Base-by-base conservation (phyloP, 1,284 basidiomycete genomes). In the Sporisorium exsertum region DNA sequence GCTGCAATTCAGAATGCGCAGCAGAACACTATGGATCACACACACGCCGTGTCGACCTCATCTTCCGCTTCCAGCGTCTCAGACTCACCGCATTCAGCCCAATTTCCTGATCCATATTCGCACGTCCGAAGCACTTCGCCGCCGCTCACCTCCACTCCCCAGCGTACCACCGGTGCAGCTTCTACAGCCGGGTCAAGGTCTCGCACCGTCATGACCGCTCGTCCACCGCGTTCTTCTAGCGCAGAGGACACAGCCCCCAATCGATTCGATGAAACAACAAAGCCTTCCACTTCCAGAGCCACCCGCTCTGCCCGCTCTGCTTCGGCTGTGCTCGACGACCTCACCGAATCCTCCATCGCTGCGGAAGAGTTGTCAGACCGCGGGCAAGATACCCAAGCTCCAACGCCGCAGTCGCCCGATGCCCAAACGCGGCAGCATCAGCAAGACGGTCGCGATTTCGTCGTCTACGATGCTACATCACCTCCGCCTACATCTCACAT, bases 131-230 rank as follows among this genome's bases (percentile, higher is more conserved):
- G 64, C 29, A 55, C 60, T 2, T 72, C 69, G 6, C 74, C 74
- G 18, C 74, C 74, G 22, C 74, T 77, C 27, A 77, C 74, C 1
- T 77, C 74, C 12, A 77, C 74, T 3, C 74, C 74, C 5, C 69
- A 72, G 42, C 61, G 69, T 16, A 60, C 65, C 3, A 42, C 46
- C 24, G 62, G 65, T 15, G 46, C 74, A 13, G 55, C 74, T n/a
- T 77, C 74, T 3, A 77, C 74, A 9, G 54, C 69, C 20, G 69
- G 74, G 0, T 77, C 74, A 5, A 58, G 73, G 18, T 64, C 73
- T 7, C 64, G 69, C 42, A 77, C 74, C 13, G 68, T 40, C 58
- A 58, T 76, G 56, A 72, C 69, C n/a, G 65, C 70, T 8, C 74
- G 74, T 51, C 72, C 64, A 5, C 24, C 54, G 7, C 63, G 37